Evolutionary conservation across 2,329 filamentous ascomycete species (phyloP), one percentile per base, ranked within the genome.

Genomic region (Diaporthe ampelina): DNA sequence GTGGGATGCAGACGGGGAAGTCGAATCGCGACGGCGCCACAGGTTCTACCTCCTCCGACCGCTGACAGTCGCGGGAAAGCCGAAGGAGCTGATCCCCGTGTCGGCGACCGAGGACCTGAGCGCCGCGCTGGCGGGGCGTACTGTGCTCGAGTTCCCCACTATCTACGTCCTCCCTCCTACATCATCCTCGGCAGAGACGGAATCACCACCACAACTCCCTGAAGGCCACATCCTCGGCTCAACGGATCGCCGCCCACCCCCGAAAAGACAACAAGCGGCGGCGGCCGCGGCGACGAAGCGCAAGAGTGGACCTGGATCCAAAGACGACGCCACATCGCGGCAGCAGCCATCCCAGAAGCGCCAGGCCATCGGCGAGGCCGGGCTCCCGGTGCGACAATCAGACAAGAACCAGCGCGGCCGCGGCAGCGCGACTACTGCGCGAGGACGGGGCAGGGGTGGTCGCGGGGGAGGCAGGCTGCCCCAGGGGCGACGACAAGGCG

Each of bases 131-230:
- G 81, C 81, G n/a, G 86, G 87, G 11, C 88, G 88, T 43, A 88
- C 86, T 0, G 86, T 95, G 0, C 83, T 94, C 9, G 94, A 95
- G 78, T 95, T 92, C 75, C 94, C 94, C 1, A 94, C 93, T 0
- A 86, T 95, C 17, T 91, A 93, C 79, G 87, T 89, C 7, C 83
- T 94, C 10, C 82, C 56, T n/a, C 56, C 54, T 11, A 7, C n/a
- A 0, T 19, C 29, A 13, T 26, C 17, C 4, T 26, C 10, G 56
- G 45, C 1, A 70, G 45, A 26, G 57, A 3, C 26, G 26, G 26
- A 40, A 8, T 13, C 24, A 35, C 6, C 43, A 37, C 32, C 32
- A 10, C 10, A 13, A 0, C 73, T 81, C n/a, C 80, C 81, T 0
- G 52, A 75, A 2, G 79, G 79, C 0, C 78, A 77, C 59, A 56